Base-by-base conservation (phyloP, 306 rosid species). In the Casuarina glauca region DNA sequence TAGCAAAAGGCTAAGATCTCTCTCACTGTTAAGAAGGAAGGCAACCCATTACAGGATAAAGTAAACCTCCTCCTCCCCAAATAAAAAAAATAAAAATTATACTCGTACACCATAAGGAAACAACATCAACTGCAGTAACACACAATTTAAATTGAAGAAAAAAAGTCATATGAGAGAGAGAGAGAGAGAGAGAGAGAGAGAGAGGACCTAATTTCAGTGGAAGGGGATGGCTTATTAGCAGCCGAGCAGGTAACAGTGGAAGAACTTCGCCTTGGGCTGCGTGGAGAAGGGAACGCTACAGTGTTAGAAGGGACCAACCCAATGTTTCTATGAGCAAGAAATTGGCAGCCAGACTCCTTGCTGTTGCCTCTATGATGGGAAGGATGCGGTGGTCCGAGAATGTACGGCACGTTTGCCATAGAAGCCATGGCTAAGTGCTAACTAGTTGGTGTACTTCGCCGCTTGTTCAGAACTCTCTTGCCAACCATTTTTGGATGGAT, bases 211-310 rank as follows among this genome's bases (percentile, higher is more conserved):
- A 84, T 80, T 77, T 91, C 88, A 41, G 89, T 50, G 26, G 97
- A 80, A 54, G 91, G n/a, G 36, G 88, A 81, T n/a, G 96, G 91
- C 74, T 95, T 91, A 52, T 92, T 89, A 51, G 97, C 57, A 76
- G 98, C 93, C 50, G 86, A 91, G 81, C 93, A 87, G 19, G 73
- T 72, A 78, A 89, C 5, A 78, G 71, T 46, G 44, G 82, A 73
- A 70, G 76, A 71, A 43, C 66, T 50, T 60, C 73, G 75, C 52
- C 77, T 80, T 16, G 75, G 39, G 69, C 4, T 16, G 5, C 48
- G 75, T 4, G 32, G 67, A 52, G 70, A 3, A 43, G 12, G 84
- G 44, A 71, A 75, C 42, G 81, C 38, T 32, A 57, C 69, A 44
- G 39, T 58, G 70, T 36, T 62, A 10, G 66, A 72, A 70, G 76